Percentiles rank a stretch among this genome's conserved stretches.
Conservation (phyloP, 176 grass and related monocot species). For the Cenchrus purpureus region DNA sequence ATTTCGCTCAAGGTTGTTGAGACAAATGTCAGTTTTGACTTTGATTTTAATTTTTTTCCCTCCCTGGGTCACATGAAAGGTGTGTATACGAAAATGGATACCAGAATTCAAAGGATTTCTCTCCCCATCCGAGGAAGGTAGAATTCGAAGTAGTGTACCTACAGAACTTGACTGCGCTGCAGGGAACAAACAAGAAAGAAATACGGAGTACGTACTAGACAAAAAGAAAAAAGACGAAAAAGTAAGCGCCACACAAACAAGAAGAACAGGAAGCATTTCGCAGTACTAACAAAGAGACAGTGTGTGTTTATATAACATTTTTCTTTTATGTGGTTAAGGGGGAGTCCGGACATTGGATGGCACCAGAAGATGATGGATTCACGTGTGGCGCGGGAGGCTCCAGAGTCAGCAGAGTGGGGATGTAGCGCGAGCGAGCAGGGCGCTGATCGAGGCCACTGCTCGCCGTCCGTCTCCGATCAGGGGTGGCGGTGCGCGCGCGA, state of each 20-base stretch:
- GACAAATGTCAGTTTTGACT: too few relatives aligned
- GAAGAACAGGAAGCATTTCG: background rate
- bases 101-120: background rate
- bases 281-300: too few relatives aligned
- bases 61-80: background rate
- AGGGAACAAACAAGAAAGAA: background rate
- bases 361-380: slow-evolving; percentile 23
- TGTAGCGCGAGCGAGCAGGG: background rate
- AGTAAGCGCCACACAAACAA: background rate
- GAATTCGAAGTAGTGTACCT: background rate
- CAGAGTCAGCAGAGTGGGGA: background rate
- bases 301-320: background rate
- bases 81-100: background rate
- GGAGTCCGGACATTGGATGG: slow-evolving; percentile 24
- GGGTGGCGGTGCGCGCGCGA: background rate
- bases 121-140: background rate
- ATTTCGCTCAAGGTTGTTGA: too few relatives aligned
- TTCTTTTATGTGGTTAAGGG: slow-evolving; percentile 18
- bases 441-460: background rate
- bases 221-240: background rate
- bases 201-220: background rate
- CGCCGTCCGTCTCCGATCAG: too few relatives aligned
- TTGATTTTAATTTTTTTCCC: background rate
- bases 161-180: background rate
- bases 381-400: slow-evolving; percentile 15